Evolutionary conservation across 192 early-diverging fungal genomes (phyloP), one percentile per base, ranked within the genome.

Genomic region (Umbelopsis isabellina): DNA sequence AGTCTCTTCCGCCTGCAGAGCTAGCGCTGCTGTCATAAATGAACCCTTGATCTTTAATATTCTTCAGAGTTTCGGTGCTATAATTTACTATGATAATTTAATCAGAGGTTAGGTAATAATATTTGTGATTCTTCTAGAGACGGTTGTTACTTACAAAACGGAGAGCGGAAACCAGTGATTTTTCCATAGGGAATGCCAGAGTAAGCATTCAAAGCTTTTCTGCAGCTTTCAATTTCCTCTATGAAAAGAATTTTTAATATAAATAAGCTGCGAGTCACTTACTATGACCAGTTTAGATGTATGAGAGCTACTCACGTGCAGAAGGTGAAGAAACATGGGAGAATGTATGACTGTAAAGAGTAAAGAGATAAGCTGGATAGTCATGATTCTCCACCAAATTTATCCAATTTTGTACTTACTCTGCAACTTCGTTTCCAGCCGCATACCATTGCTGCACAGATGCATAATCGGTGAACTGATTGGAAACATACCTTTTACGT

Each of bases 141-240:
- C 37, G 10, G 6, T 5, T 4, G 6, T 6, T 13, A 78, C 70
- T 83, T 81, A 20, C 89, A 75, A 71, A 87, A 87, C 9, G 89
- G 89, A 15, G 88, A 80, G 66, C 89, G 88, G 80, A 89, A 91
- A n/a, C 89, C 89, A 41, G 27, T 65, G 30, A 91, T 78, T 52
- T 90, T 85, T 73, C 47, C 76, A 45, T 71, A 68, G 0, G 89
- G 89, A 30, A 91, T 76, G 61, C 89, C 89, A 6, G 82, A 73
- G 79, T 83, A 91, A 13, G 82, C 81, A 33, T 82, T 83, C 22
- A 91, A 67, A 49, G 75, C 76, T 0, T 37, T 64, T 51, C 65
- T 70, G 13, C 71, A 72, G n/a, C 75, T 68, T 0, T 65, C 15
- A 16, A 86, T 86, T 72, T 86, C 84, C 46, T 74, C 71, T 67